Base-by-base conservation (phyloP, 176 grass and related monocot genomes). In the Musa schizocarpa region DNA sequence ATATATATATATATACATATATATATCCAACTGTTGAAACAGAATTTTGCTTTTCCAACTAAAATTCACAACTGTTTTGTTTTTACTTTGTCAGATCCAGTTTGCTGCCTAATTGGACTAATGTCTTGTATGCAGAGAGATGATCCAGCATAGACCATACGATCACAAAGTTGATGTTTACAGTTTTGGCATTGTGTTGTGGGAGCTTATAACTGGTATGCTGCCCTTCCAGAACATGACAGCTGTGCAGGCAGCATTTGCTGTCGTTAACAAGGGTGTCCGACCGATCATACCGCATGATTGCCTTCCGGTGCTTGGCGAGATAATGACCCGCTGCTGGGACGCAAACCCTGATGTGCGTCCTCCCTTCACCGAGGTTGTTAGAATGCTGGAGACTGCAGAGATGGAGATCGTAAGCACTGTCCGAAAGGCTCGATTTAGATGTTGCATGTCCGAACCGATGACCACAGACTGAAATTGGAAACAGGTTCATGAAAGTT, bases 151-250 rank as follows among this genome's bases (percentile, higher is more conserved):
- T 81, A 87, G 90, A 73, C 90, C 95, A 51, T 98, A 93, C 74
- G 89, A 88, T 80, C 95, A 98, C 72, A 98, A 98, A 85, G 95
- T 98, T 56, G 95, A 98, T 70, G 95, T 93, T 13, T 98, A 98
- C 49, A 98, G 95, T 78, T 98, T 98, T 50, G 95, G 90, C 25
- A 94, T 98, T 11, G 95, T 98, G 25, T 43, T 98, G 54, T 98
- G 95, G 95, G 95, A 98, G 84, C 95, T 98, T 25, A 92, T 98
- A 67, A 91, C 95, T 0, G 95, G 95, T 73, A 94, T 94, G 84
- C 88, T 98, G 74, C 95, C 95, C 2, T 98, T 98, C 78, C 85
- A 85, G 67, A 94, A 98, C 74, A 98, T 98, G 95, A 94, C 95
- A 25, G 90, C 95, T 17, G 86, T 94, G 69, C 95, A 98, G 78